Evolutionary conservation across 2,329 filamentous ascomycete genomes (phyloP).

Genomic region (Ophiosphaerella narmari): DNA sequence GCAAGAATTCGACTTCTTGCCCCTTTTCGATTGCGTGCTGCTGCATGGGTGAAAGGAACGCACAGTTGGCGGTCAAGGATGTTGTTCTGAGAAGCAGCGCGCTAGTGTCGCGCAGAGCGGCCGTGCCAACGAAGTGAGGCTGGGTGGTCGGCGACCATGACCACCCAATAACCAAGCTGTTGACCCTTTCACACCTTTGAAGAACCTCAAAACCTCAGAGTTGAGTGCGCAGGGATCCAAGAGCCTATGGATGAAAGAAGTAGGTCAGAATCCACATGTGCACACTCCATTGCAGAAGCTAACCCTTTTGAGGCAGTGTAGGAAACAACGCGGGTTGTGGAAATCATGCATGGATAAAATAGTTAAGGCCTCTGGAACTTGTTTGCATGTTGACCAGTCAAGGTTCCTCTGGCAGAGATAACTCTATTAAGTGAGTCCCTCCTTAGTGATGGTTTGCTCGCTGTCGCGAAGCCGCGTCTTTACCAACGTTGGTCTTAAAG

Average conservation of each 20-base stretch:
- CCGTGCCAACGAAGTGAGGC: constrained; percentile 34
- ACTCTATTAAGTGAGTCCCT: constrained; percentile 7
- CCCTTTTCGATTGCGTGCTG: constrained; percentile 13
- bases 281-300: constrained; percentile 2
- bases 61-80: not conserved
- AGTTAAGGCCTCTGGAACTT: too few species aligned
- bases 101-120: constrained; percentile 6
- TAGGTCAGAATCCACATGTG: not conserved
- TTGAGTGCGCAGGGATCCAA: constrained; percentile 1
- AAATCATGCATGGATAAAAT: too few species aligned
- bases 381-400: too few species aligned
- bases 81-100: constrained; percentile 1
- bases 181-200: constrained; percentile 5
- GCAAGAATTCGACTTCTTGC: constrained; percentile 14
- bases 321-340: too few species aligned
- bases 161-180: constrained; percentile 16
- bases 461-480: constrained; percentile 25
- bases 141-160: constrained; percentile 31
- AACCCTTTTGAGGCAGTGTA: not conserved
- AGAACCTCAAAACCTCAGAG: constrained; percentile 7
- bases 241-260: constrained; percentile 3
- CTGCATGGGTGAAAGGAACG: constrained; percentile 13
- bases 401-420: too few species aligned
- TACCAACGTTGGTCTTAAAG: constrained; percentile 24
- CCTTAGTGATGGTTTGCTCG: constrained; percentile 31